A percentile compares a stretch with the other conserved stretches of the same genome.
These are phyloP conservation scores for Helotiales sp. DNA, from an alignment of 2,329 filamentous ascomycete species.

Conservation along the genomic window DNA sequence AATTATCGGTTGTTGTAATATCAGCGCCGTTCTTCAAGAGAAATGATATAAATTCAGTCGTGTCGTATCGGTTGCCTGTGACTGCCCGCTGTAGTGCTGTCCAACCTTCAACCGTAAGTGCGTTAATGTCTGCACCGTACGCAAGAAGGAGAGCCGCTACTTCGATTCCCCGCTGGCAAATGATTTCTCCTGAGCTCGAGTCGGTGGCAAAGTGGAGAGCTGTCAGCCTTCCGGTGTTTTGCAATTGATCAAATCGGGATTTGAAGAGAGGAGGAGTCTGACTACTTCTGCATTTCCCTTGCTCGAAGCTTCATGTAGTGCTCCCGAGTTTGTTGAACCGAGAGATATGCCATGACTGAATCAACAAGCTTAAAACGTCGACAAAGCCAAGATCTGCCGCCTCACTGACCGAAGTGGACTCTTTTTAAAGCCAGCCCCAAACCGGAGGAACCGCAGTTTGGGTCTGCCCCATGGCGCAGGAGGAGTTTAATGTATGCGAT, in stretches of 20 bases:
- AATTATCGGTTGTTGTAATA: neutral
- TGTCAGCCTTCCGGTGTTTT: neutral
- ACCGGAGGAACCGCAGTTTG: too few relatives aligned
- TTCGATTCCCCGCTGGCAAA: neutral
- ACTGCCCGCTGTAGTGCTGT: neutral
- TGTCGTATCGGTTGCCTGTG: neutral
- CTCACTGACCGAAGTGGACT: too few relatives aligned
- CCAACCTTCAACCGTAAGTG: neutral
- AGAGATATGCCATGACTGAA: neutral
- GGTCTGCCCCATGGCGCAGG: too few relatives aligned
- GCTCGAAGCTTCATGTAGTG: slow-evolving; percentile 1
- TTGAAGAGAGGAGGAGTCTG: neutral
- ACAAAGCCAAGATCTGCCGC: too few relatives aligned
- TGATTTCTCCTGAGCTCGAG: too few relatives aligned
- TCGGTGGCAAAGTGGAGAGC: neutral
- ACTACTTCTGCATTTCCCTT: neutral
- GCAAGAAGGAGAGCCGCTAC: neutral
- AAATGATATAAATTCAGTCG: neutral
- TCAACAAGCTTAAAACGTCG: too few relatives aligned
- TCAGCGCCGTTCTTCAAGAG: neutral
- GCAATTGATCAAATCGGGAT: neutral
- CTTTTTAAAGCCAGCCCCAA: too few relatives aligned
- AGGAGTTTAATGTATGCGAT: too few relatives aligned
- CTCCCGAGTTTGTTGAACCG: neutral
- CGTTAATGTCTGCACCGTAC: slow-evolving; percentile 1